Conservation (phyloP, 768 basidiomycete genomes). For the Asterophora lycoperdoides region DNA sequence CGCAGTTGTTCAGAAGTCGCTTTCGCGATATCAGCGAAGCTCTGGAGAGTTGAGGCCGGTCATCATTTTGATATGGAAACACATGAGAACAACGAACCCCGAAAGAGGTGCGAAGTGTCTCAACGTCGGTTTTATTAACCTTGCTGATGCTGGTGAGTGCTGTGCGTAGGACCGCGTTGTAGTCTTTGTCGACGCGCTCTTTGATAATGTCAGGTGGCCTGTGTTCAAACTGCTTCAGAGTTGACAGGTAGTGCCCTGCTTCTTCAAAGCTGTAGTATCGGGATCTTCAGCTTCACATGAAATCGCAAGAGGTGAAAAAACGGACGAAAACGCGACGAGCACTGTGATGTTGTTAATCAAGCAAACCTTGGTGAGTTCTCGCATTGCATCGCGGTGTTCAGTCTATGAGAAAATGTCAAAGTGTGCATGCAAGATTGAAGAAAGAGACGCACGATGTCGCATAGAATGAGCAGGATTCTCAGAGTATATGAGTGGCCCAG, state of each 20-base stretch:
- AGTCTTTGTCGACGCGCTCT: slow-evolving; percentile 89
- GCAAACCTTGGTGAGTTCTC: slow-evolving; percentile 90
- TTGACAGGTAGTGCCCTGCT: slow-evolving; percentile 85
- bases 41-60: slow-evolving; percentile 41
- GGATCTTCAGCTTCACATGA: not conserved
- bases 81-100: slow-evolving; percentile 56
- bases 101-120: slow-evolving; percentile 86
- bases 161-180: slow-evolving; percentile 73
- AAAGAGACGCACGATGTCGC: slow-evolving; percentile 70
- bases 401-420: slow-evolving; percentile 40
- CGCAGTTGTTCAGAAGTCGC: slow-evolving; percentile 72
- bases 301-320: slow-evolving; percentile 3
- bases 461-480: slow-evolving; percentile 81
- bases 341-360: slow-evolving; percentile 92
- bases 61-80: not conserved
- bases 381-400: slow-evolving; percentile 87
- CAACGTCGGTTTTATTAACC: slow-evolving; percentile 97
- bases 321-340: slow-evolving; percentile 88
- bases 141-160: slow-evolving; percentile 86
- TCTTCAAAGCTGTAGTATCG: slow-evolving; percentile 66
- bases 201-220: slow-evolving; percentile 92
- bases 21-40: slow-evolving; percentile 76
- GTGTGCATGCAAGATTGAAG: not conserved
- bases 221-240: slow-evolving; percentile 92
- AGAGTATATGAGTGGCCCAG: slow-evolving; percentile 80